Evolutionary conservation across 108 stramenopile species (phyloP), one percentile per base, ranked within the genome.

Genomic region (Nitzschia sp.): DNA sequence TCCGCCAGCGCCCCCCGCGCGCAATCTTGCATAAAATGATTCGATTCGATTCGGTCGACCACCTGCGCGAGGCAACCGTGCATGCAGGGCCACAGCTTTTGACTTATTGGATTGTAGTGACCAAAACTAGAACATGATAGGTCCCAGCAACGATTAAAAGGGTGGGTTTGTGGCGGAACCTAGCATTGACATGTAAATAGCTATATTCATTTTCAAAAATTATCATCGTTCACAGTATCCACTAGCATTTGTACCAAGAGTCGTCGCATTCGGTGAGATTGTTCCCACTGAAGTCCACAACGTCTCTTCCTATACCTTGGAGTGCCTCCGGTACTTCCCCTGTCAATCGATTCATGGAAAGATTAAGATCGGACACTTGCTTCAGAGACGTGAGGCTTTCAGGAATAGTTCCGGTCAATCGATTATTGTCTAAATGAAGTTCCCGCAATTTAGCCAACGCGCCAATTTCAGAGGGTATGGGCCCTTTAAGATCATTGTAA

Each of bases 321-420:
- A 83, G 68, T 32, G 62, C 65, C 17, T 34, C 29, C 25, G 82
- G 82, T 42, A 83, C 71, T 31, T 18, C 46, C 42, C 82, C 82
- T 1, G 66, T 64, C 0, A 78, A 69, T 18, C 33, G 21, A 17
- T 72, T 77, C 23, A n/a, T 13, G 38, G 74, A 57, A 9, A 83
- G 33, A 11, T 69, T 78, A 32, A 83, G 66, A 28, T 59, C 74
- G 18, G 70, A 42, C 26, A 92, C 49, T 24, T 71, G 63, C 3
- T 26, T 25, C 30, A 80, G 71, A 46, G 54, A 54, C 1, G 85
- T 83, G 21, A 91, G 38, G 18, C 71, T 80, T 13, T 66, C 56
- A 8, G 89, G 90, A 54, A 94, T 85, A 4, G 84, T 77, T 28
- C 86, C 88, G 3, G 78, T 68, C 24, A 90, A 15, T 24, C 68